Evolutionary conservation across 805 yeast species (phyloP).

Genomic region (Vanderwaltozyma verrucispora): DNA sequence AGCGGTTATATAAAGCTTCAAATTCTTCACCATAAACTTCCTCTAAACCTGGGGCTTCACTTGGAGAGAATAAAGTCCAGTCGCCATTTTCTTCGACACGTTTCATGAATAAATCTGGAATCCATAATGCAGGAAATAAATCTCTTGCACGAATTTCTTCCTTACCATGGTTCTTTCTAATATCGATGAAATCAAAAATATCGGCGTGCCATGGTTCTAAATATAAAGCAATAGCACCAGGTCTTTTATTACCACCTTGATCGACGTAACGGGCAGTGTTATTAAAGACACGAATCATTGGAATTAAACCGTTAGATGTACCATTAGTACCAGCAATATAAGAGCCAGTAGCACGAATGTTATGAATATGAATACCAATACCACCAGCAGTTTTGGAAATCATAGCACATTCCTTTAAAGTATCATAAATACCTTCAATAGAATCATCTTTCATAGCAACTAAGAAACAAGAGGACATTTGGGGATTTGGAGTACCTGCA

Average conservation of each 20-base stretch:
- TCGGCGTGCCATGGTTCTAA: slow-evolving; percentile 98
- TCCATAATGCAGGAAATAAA: slow-evolving; percentile 87
- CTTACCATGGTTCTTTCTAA: slow-evolving; percentile 89
- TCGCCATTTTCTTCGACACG: slow-evolving; percentile 67
- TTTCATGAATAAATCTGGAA: slow-evolving; percentile 89
- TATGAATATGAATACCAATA: slow-evolving; percentile 80
- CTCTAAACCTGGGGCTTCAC: slow-evolving; percentile 74
- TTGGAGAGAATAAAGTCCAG: slow-evolving; percentile 89
- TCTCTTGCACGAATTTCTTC: slow-evolving; percentile 93
- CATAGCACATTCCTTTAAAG: slow-evolving; percentile 78
- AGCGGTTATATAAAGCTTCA: slow-evolving; percentile 54
- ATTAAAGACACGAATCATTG: slow-evolving; percentile 94
- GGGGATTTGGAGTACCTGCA: slow-evolving; percentile 80
- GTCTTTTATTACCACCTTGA: slow-evolving; percentile 97
- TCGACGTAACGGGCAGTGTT: slow-evolving; percentile 95
- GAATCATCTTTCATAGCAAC: slow-evolving; percentile 91
- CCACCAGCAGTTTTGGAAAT: slow-evolving; percentile 96
- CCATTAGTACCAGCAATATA: slow-evolving; percentile 90
- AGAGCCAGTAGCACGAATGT: slow-evolving; percentile 79
- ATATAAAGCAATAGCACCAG: slow-evolving; percentile 93
- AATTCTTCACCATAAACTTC: slow-evolving; percentile 84
- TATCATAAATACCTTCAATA: slow-evolving; percentile 87
- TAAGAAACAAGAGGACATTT: slow-evolving; percentile 85
- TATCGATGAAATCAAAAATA: slow-evolving; percentile 72
- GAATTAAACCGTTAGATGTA: slow-evolving; percentile 82